phyloP scores from a whole-genome alignment of 129 eudicot species.

The Artemisia annua region DNA sequence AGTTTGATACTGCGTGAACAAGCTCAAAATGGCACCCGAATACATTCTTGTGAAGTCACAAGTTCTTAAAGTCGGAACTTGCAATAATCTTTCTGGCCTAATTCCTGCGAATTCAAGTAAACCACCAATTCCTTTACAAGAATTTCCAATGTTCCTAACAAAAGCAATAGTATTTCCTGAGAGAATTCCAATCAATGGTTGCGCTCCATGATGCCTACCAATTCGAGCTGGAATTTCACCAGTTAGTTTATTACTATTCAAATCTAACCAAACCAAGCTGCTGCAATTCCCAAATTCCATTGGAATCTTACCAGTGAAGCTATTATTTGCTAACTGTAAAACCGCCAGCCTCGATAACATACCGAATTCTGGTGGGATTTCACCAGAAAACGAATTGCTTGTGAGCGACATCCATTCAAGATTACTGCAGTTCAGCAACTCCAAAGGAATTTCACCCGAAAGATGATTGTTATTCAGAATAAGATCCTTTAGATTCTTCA shows the following conservation, averaged over 20 bases:
- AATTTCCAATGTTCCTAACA: constrained; percentile 82
- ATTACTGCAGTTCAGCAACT: constrained; percentile 64
- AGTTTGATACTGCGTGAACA: constrained; percentile 82
- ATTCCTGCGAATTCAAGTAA: constrained; percentile 86
- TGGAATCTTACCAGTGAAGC: constrained; percentile 74
- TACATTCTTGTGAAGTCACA: constrained; percentile 87
- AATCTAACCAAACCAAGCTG: constrained; percentile 89
- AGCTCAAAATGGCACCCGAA: constrained; percentile 83
- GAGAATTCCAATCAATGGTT: constrained; percentile 69
- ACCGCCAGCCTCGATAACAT: constrained; percentile 68
- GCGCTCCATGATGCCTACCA: constrained; percentile 78
- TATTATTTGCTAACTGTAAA: constrained; percentile 76
- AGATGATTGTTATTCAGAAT: constrained; percentile 78
- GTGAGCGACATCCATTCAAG: constrained; percentile 93
- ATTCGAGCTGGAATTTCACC: constrained; percentile 81
- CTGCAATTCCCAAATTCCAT: constrained; percentile 62
- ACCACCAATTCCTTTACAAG: constrained; percentile 92
- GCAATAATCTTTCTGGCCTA: constrained; percentile 77
- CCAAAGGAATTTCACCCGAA: constrained; percentile 65
- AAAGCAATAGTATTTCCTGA: constrained; percentile 80
- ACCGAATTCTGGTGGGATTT: constrained; percentile 76
- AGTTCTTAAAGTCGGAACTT: constrained; percentile 73
- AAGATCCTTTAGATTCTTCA: constrained; percentile 71
- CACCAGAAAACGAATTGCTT: constrained; percentile 71
- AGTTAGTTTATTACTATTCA: constrained; percentile 64